Percentiles rank a stretch among this genome's conserved stretches.
These are phyloP conservation scores for Mycena citricolor DNA, from an alignment of 1,284 basidiomycete species.

Conservation along the genomic window DNA sequence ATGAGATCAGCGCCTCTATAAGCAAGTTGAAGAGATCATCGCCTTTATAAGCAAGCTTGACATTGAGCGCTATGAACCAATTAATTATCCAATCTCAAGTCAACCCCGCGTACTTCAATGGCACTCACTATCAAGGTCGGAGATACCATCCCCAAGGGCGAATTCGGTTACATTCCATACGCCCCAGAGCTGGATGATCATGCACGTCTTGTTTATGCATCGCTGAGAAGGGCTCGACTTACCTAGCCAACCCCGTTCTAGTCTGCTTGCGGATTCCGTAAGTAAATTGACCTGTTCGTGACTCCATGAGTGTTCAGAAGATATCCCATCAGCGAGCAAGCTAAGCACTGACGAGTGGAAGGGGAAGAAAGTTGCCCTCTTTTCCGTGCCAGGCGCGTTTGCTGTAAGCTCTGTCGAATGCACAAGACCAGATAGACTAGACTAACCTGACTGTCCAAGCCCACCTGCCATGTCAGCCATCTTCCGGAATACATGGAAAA, in stretches of 20 bases:
- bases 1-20: no score
- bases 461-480: constrained; percentile 73
- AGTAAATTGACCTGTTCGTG: no score
- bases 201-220: constrained; percentile 37
- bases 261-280: constrained; percentile 63
- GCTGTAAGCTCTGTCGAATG: constrained; percentile 53
- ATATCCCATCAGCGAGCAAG: constrained; percentile 49
- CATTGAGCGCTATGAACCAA: no score
- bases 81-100: no score
- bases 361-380: constrained; percentile 81
- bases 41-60: no score
- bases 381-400: constrained; percentile 79
- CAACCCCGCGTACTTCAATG: no score
- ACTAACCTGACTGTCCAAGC: constrained; percentile 47
- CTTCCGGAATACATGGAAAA: constrained; percentile 70
- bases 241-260: constrained; percentile 29
- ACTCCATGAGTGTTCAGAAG: no score
- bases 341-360: constrained; percentile 70
- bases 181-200: constrained; percentile 63
- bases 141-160: constrained; percentile 61
- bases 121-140: constrained; percentile 52
- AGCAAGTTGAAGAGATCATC: no score
- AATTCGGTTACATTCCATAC: constrained; percentile 67
- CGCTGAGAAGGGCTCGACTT: constrained; percentile 15
- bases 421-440: no score